Evolutionary conservation across 176 grass and related monocot species (phyloP).

Genomic region (Zea luxurians): DNA sequence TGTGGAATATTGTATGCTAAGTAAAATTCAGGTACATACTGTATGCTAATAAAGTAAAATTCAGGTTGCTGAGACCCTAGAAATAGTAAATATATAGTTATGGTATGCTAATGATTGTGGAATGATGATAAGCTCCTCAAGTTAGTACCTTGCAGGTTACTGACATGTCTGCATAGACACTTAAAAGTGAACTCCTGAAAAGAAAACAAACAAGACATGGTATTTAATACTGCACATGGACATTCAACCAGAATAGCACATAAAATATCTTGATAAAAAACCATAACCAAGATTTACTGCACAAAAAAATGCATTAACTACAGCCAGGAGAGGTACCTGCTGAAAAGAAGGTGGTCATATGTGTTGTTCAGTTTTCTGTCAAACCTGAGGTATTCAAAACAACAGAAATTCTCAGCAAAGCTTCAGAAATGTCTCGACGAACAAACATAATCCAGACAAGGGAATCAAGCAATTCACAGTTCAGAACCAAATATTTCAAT

Average conservation of each 20-base stretch:
- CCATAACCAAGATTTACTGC: neutral
- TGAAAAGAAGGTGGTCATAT: slow-evolving; percentile 95
- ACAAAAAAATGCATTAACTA: slow-evolving; percentile 30
- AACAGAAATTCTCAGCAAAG: slow-evolving; percentile 31
- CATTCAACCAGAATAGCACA: slow-evolving; percentile 21
- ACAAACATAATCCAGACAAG: slow-evolving; percentile 29
- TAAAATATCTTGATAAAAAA: slow-evolving; percentile 21
- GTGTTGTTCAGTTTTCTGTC: slow-evolving; percentile 95
- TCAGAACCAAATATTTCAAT: slow-evolving; percentile 33
- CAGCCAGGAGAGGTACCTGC: slow-evolving; percentile 57
- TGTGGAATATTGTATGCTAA: neutral
- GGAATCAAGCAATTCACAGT: slow-evolving; percentile 23
- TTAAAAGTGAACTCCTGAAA: slow-evolving; percentile 92
- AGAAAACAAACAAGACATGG: slow-evolving; percentile 41
- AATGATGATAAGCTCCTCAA: slow-evolving; percentile 11
- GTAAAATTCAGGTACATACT: neutral
- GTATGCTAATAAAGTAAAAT: neutral
- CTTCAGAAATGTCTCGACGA: slow-evolving; percentile 7
- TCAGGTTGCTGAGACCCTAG: neutral
- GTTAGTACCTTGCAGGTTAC: slow-evolving; percentile 87
- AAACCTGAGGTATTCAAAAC: slow-evolving; percentile 65
- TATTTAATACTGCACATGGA: slow-evolving; percentile 20
- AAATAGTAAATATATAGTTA: neutral
- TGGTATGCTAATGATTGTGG: slow-evolving; percentile 13
- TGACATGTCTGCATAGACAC: slow-evolving; percentile 99